Evolutionary conservation across 371 early-diverging fungal genomes (phyloP).

Genomic region (Gilbertella persicaria): DNA sequence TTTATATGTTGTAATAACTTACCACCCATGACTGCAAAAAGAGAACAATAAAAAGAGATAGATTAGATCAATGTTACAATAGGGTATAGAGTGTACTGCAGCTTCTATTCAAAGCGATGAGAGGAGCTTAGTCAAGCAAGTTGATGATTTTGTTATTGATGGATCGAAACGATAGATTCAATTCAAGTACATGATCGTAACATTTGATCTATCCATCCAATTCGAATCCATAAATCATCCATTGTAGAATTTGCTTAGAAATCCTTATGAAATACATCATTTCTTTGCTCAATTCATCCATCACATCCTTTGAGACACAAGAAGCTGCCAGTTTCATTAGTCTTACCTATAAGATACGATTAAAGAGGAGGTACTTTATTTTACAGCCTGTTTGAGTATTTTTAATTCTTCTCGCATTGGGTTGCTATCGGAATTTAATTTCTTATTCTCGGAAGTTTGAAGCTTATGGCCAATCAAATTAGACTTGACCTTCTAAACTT

Average conservation of each 20-base stretch:
- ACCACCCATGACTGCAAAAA: constrained; percentile 25
- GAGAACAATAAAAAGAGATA: constrained; percentile 1
- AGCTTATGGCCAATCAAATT: too few species aligned
- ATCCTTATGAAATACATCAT: not conserved
- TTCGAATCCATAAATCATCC: too few species aligned
- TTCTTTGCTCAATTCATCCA: not conserved
- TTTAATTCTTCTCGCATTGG: too few species aligned
- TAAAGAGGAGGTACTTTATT: constrained; percentile 22
- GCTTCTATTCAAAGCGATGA: not conserved
- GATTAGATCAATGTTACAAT: not conserved
- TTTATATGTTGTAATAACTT: not conserved
- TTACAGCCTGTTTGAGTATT: not conserved
- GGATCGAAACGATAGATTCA: too few species aligned
- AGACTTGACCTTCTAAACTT: too few species aligned
- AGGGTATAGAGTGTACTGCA: not conserved
- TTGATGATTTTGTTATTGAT: too few species aligned
- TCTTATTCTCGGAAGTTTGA: too few species aligned
- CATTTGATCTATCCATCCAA: too few species aligned
- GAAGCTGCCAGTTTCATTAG: not conserved
- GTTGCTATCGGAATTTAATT: too few species aligned
- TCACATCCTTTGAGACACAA: not conserved
- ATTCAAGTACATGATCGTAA: too few species aligned
- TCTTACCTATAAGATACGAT: constrained; percentile 28
- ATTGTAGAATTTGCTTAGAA: too few species aligned
- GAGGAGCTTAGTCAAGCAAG: too few species aligned